Evolutionary conservation across 2,329 filamentous ascomycete species (phyloP).

Genomic region (Chaetoscypha palmicola): DNA sequence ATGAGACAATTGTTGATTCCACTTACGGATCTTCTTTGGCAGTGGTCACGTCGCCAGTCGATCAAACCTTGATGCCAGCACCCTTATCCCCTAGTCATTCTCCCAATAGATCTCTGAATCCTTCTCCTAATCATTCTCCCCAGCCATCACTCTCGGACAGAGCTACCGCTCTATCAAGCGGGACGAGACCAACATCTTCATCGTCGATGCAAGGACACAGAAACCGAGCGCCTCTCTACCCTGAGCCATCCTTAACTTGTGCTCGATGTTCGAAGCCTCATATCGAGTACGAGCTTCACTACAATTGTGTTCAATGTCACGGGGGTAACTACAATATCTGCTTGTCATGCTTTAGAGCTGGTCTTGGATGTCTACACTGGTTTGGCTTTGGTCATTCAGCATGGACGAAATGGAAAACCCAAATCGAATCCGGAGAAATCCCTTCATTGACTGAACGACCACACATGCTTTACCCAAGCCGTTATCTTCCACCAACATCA

Average conservation of each 20-base stretch:
- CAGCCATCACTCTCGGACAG: slow-evolving; percentile 23
- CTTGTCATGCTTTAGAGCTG: slow-evolving; percentile 67
- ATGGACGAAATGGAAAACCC: slow-evolving; percentile 57
- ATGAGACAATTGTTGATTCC: slow-evolving; percentile 16
- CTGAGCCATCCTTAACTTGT: slow-evolving; percentile 69
- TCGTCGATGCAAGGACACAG: slow-evolving; percentile 16
- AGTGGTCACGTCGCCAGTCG: slow-evolving; percentile 12
- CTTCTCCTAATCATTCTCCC: slow-evolving; percentile 16
- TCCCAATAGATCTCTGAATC: slow-evolving; percentile 8
- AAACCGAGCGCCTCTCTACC: slow-evolving; percentile 41
- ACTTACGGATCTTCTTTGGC: slow-evolving; percentile 15
- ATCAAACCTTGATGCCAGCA: slow-evolving; percentile 25
- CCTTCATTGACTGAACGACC: slow-evolving; percentile 38
- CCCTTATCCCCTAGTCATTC: slow-evolving; percentile 25
- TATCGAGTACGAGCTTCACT: slow-evolving; percentile 82
- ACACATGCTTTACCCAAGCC: slow-evolving; percentile 52
- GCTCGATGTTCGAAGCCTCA: slow-evolving; percentile 60
- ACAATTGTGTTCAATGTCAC: slow-evolving; percentile 68
- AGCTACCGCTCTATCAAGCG: slow-evolving; percentile 26
- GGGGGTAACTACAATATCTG: slow-evolving; percentile 73
- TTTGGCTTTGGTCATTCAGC: slow-evolving; percentile 77
- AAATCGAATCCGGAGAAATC: slow-evolving; percentile 30
- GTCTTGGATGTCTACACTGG: slow-evolving; percentile 78
- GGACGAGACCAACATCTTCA: slow-evolving; percentile 27
- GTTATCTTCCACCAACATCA: slow-evolving; percentile 46